Evolutionary conservation across 1,284 basidiomycete species (phyloP).

Genomic region (Earliella scabrosa): DNA sequence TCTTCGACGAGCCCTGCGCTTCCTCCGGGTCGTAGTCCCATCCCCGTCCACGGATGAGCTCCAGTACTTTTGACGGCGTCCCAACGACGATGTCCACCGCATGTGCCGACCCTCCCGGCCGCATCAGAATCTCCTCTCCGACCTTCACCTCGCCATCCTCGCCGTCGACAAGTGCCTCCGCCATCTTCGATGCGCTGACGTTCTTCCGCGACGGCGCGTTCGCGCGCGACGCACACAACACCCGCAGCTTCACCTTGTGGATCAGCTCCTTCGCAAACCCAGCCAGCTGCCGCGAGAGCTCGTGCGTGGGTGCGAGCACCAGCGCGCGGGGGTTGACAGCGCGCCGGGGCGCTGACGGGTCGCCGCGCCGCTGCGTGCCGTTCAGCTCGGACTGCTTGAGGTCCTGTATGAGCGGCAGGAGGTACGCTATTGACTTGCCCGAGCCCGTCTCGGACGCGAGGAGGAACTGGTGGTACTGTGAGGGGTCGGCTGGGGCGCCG

Average conservation of each 20-base stretch:
- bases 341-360: constrained; percentile 14
- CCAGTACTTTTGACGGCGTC: constrained; percentile 77
- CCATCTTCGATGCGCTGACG: constrained; percentile 55
- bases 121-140: constrained; percentile 21
- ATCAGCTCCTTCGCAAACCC: constrained; percentile 73
- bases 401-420: constrained; percentile 80
- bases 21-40: constrained; percentile 56
- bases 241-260: constrained; percentile 76
- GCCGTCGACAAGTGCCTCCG: constrained; percentile 32
- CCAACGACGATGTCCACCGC: constrained; percentile 77
- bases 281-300: constrained; percentile 81
- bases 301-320: constrained; percentile 86
- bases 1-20: constrained; percentile 20
- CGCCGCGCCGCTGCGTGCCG: constrained; percentile 3
- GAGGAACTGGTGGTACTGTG: constrained; percentile 59
- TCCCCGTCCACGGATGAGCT: constrained; percentile 67
- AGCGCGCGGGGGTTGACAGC: constrained; percentile 72
- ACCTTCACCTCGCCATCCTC: constrained; percentile 36
- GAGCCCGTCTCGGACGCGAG: constrained; percentile 89
- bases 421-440: constrained; percentile 90
- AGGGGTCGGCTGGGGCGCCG: constrained; percentile 5
- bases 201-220: constrained; percentile 48
- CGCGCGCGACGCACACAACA: constrained; percentile 69
- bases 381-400: constrained; percentile 65
- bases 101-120: constrained; percentile 26